phyloP scores from a whole-genome alignment of 345 rosid species.

The Ceriops zippeliana region DNA sequence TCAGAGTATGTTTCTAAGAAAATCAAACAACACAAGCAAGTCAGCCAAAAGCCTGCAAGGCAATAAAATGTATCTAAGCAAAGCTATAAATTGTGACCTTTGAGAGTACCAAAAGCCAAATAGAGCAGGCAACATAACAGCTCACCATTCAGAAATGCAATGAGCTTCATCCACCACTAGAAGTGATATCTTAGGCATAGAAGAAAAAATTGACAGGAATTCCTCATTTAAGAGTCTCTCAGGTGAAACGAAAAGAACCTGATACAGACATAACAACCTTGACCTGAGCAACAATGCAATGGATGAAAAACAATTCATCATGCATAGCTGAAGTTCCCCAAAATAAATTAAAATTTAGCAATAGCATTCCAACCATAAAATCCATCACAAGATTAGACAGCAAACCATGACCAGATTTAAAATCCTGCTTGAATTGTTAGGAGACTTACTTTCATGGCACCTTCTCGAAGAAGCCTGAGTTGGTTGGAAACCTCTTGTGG shows the following conservation, averaged over 20 bases:
- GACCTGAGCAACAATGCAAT: not conserved
- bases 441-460: constrained; percentile 58
- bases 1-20: not conserved
- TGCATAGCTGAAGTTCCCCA: not conserved
- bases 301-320: not conserved
- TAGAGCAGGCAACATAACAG: constrained; percentile 14
- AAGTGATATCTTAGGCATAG: constrained; percentile 51
- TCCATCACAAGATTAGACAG: not conserved
- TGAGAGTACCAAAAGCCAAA: not conserved
- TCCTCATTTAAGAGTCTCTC: constrained; percentile 79
- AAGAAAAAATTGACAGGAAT: constrained; percentile 60
- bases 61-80: not conserved
- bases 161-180: constrained; percentile 98
- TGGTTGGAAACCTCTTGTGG: constrained; percentile 77
- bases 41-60: constrained; percentile 2
- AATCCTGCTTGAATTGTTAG: not conserved
- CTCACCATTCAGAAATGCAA: constrained; percentile 95
- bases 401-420: not conserved
- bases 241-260: constrained; percentile 98
- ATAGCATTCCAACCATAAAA: not conserved
- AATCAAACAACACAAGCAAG: not conserved
- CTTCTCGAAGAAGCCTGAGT: constrained; percentile 56
- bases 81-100: not conserved
- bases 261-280: constrained; percentile 15
- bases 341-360: not conserved